Percentiles rank a stretch among this genome's conserved stretches.
These are phyloP conservation scores for Starmera quercuum DNA, from an alignment of 805 yeast genomes.

Conservation along the genomic window DNA sequence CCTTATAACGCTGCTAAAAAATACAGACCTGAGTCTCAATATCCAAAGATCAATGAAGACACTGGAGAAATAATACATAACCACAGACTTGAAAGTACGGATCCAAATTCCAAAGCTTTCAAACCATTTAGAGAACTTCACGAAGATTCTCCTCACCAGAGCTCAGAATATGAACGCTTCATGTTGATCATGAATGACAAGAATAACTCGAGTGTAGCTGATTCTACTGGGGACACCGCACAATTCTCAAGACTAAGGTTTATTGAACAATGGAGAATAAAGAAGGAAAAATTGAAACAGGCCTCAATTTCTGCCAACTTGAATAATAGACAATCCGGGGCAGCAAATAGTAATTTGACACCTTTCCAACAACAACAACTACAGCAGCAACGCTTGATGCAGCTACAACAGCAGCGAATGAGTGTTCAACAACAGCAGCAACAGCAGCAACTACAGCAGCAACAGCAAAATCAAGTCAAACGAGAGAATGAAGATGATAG, in stretches of 20 bases:
- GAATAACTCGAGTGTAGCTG: constrained; percentile 26
- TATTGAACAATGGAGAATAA: constrained; percentile 77
- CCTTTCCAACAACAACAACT: constrained; percentile 22
- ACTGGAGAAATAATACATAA: constrained; percentile 24
- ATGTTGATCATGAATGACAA: constrained; percentile 64
- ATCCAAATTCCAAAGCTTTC: constrained; percentile 29
- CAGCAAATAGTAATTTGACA: constrained; percentile 18
- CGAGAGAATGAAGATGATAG: constrained; percentile 13
- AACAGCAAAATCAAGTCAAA: constrained; percentile 9
- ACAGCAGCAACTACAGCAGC: constrained; percentile 18
- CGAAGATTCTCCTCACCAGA: constrained; percentile 67
- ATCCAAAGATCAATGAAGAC: constrained; percentile 30
- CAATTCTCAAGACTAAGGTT: constrained; percentile 85
- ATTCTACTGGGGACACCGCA: constrained; percentile 23
- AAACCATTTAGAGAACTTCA: constrained; percentile 45
- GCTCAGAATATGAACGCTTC: constrained; percentile 82
- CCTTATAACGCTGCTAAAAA: constrained; percentile 45
- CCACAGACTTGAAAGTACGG: constrained; percentile 32
- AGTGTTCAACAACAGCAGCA: constrained; percentile 20
- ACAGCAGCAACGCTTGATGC: constrained; percentile 19
- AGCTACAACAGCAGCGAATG: constrained; percentile 21
- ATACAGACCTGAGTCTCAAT: constrained; percentile 39
- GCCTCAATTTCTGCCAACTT: constrained; percentile 25
- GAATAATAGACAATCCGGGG: constrained; percentile 15
- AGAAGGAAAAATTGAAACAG: constrained; percentile 47